Evolutionary conservation across 169 alveolate genomes (phyloP).

Genomic region (Plasmodium falciparum): DNA sequence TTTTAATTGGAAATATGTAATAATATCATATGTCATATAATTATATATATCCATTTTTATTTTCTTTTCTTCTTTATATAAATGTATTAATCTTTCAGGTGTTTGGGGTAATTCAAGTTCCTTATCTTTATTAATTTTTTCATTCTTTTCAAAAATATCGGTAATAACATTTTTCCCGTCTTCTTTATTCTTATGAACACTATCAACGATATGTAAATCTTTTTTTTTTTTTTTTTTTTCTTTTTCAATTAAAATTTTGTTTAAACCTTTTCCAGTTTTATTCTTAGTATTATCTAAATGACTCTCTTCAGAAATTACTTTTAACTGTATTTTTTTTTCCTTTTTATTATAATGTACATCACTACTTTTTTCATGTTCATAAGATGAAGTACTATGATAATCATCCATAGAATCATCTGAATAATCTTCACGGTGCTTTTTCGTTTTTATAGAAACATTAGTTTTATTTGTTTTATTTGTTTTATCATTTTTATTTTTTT

Average conservation of each 20-base stretch:
- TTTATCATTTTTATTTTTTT: neutral
- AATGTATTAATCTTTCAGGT: slow-evolving; percentile 66
- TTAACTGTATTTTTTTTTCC: neutral
- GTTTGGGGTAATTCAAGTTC: slow-evolving; percentile 13
- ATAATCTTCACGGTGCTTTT: neutral
- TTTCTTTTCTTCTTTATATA: slow-evolving; percentile 67
- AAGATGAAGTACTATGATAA: no score
- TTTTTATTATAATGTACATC: neutral
- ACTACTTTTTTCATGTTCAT: neutral
- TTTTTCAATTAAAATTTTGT: neutral
- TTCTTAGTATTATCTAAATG: neutral
- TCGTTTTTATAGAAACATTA: neutral
- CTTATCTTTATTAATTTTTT: neutral
- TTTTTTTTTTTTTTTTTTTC: neutral
- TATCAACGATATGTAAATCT: no score
- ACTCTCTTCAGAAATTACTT: slow-evolving; percentile 1
- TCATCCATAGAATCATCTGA: neutral
- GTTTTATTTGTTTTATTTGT: neutral
- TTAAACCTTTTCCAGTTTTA: neutral
- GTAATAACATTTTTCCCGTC: no score
- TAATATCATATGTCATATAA: slow-evolving; percentile 63
- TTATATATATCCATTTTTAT: slow-evolving; percentile 56
- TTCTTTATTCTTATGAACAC: no score
- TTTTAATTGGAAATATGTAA: slow-evolving; percentile 61
- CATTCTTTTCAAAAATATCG: slow-evolving; percentile 1